phyloP scores from a whole-genome alignment of 352 stramenopile genomes.

The Phytophthora foliorum region DNA sequence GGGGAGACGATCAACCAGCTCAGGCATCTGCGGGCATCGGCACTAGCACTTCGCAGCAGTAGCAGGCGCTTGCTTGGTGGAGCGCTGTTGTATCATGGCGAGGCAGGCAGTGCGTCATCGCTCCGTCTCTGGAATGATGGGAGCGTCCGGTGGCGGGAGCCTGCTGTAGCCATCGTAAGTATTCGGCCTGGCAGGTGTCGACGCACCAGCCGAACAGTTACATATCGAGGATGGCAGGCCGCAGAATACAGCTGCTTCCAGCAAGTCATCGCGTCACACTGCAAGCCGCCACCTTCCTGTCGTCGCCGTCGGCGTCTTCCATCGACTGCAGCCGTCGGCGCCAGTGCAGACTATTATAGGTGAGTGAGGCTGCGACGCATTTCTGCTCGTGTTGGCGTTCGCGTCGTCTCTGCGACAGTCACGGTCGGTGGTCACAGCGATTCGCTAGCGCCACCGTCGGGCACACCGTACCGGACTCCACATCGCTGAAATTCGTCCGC shows the following conservation, averaged over 20 bases:
- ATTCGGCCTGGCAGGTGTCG: neutral
- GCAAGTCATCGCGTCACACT: too few species aligned
- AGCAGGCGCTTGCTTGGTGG: neutral
- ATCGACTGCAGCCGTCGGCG: too few species aligned
- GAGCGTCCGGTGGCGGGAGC: neutral
- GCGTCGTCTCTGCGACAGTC: constrained; percentile 32
- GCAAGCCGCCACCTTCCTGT: too few species aligned
- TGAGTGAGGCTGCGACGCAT: too few species aligned
- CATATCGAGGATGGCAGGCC: constrained; percentile 2
- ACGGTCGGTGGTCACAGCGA: constrained; percentile 4
- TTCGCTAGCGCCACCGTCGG: constrained; percentile 5
- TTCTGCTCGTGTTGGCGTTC: constrained; percentile 6
- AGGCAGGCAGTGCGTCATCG: neutral
- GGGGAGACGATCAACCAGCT: too few species aligned
- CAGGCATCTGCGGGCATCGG: too few species aligned
- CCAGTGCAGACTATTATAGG: too few species aligned
- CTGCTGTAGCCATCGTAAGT: neutral
- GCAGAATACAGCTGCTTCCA: too few species aligned
- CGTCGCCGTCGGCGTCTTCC: too few species aligned
- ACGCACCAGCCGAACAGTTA: neutral
- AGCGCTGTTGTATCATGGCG: neutral
- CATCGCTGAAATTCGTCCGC: constrained; percentile 6
- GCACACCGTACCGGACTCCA: neutral
- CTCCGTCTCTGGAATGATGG: neutral
- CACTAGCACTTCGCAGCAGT: neutral